Conservation (phyloP, 78 protist species). For the Polysphondylium violaceum region DNA sequence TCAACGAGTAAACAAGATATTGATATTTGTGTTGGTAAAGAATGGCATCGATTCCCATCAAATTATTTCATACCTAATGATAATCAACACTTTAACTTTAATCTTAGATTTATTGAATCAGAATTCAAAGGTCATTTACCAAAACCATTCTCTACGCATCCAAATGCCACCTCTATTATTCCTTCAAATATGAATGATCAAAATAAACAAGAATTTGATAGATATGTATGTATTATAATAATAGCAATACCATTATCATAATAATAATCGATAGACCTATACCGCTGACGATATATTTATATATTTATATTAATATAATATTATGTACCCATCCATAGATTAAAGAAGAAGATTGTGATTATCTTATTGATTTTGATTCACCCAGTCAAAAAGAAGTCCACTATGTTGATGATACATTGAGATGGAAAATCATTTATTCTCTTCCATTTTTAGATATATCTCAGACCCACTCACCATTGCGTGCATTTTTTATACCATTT, state of each 20-base stretch:
- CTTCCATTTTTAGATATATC: conserved; percentile 31
- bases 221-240: conserved; percentile 19
- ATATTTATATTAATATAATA: neutral
- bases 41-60: conserved; percentile 95
- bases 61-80: conserved; percentile 90
- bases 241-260: neutral
- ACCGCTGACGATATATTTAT: too few relatives aligned
- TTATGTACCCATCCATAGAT: neutral
- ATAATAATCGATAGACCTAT: neutral
- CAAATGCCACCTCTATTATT: conserved; percentile 24
- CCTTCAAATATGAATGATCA: conserved; percentile 71
- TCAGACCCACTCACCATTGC: neutral
- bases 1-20: neutral
- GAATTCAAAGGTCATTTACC: conserved; percentile 71
- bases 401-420: neutral
- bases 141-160: conserved; percentile 32
- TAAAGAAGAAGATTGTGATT: conserved; percentile 20
- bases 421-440: conserved; percentile 21
- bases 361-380: conserved; percentile 55
- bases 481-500: conserved; percentile 41
- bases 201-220: conserved; percentile 60
- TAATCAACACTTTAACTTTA: neutral
- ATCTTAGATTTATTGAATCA: conserved; percentile 35
- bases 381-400: conserved; percentile 33
- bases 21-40: conserved; percentile 93